Evolutionary conservation across 257 asterid genomes (phyloP), one percentile per base, ranked within the genome.

Genomic region (Apocynum venetum): DNA sequence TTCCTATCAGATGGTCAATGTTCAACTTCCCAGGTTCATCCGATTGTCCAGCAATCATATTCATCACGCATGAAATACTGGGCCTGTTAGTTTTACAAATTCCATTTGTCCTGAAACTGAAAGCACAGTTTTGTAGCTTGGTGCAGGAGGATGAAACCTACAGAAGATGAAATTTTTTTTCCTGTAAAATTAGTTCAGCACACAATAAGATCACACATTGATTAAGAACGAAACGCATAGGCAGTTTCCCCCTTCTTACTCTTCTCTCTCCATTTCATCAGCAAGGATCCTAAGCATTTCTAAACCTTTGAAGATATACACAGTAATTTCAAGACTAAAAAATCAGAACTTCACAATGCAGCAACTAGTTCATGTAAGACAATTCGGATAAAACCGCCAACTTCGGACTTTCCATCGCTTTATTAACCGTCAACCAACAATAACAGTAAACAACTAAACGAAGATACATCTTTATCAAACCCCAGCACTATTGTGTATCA

Each of bases 41-140:
- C 3, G 97, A 85, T 63, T 79, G 85, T 67, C 89, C 91, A 49
- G 94, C 91, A 43, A 93, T 73, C 91, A 86, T 90, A 85, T 85
- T 88, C 91, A 90, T 86, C 61, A 83, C 80, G 83, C 97, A 88
- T 10, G 73, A 66, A 5, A 82, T 13, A 74, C 78, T 90, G 12
- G 83, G 74, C 76, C 60, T 72, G 49, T 64, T 38, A 35, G 51
- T 79, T 76, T 76, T 86, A 77, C 60, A 74, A 67, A 66, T 55
- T 49, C 76, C 84, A 57, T 73, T 82, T 36, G 87, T 79, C 83
- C 83, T 87, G 78, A 77, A 77, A 78, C 85, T 83, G 80, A 83
- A 63, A 59, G 76, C 46, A 80, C 78, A 80, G 76, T 80, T 73
- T 77, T 12, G 83, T 61, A 80, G 78, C 84, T 83, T 85, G 68